These are phyloP conservation scores for Lachnellula hyalina DNA, from an alignment of 2,329 filamentous ascomycete species.

Conservation along the genomic window DNA sequence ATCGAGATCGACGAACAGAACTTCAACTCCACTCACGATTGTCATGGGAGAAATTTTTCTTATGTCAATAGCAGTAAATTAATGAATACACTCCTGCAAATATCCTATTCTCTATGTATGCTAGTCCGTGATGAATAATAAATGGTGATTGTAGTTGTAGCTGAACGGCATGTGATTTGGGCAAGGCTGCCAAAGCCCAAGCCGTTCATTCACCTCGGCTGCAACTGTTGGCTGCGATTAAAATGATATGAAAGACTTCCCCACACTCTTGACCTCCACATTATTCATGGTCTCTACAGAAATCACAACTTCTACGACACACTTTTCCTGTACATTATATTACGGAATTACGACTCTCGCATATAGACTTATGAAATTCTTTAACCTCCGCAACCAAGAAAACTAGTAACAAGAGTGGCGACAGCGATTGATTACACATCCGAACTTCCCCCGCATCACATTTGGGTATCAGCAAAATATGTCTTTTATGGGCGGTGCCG, in stretches of 20 bases:
- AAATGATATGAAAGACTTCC: not conserved
- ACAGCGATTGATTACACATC: not conserved
- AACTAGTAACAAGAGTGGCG: not conserved
- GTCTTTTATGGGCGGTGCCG: slow-evolving; percentile 93
- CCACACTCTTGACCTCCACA: not conserved
- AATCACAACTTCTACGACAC: not conserved
- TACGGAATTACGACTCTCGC: not conserved
- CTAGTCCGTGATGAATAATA: not conserved
- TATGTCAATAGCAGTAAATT: slow-evolving; percentile 1
- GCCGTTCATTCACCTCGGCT: slow-evolving; percentile 6
- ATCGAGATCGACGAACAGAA: slow-evolving; percentile 7
- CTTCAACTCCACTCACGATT: slow-evolving; percentile 19
- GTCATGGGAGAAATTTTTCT: slow-evolving; percentile 5
- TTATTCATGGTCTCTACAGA: not conserved
- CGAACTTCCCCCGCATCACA: not conserved
- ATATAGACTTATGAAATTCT: not conserved
- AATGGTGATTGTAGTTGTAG: not conserved
- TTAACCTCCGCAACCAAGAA: not conserved
- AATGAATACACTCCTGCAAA: slow-evolving; percentile 7
- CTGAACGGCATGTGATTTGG: slow-evolving; percentile 2
- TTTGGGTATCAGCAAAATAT: slow-evolving; percentile 43
- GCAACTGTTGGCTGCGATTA: too few species aligned
- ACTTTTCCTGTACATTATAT: not conserved
- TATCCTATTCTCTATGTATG: not conserved
- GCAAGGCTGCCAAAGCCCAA: not conserved